Evolutionary conservation across 192 early-diverging fungal species (phyloP).

Genomic region (Coemansia erecta): DNA sequence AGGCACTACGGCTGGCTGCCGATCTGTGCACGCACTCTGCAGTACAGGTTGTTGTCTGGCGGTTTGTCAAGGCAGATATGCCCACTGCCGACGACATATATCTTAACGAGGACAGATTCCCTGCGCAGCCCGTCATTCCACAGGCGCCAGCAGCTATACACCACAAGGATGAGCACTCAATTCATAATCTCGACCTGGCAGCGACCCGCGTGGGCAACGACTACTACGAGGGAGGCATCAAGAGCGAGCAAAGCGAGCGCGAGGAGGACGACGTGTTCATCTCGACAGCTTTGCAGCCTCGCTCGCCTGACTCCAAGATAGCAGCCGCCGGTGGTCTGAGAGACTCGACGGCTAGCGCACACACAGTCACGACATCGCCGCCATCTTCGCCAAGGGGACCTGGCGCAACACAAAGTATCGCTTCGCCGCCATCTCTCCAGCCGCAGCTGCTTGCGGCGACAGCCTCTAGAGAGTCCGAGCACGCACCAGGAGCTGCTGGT

Average conservation of each 20-base stretch:
- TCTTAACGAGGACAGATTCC: constrained; percentile 32
- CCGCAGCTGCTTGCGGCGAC: constrained; percentile 6
- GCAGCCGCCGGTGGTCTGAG: background rate
- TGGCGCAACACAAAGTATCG: constrained; percentile 7
- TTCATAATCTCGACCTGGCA: constrained; percentile 5
- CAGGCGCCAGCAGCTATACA: constrained; percentile 11
- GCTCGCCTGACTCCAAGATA: background rate
- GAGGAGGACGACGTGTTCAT: constrained; percentile 31
- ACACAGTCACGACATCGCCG: background rate
- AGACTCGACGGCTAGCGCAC: constrained; percentile 13
- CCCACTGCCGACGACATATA: constrained; percentile 9
- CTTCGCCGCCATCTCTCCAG: constrained; percentile 12
- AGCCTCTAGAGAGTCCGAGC: background rate
- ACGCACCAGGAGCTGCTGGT: too few species aligned
- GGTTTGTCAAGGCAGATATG: constrained; percentile 30
- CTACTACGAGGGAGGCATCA: background rate
- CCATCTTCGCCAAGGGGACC: constrained; percentile 6
- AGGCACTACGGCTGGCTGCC: constrained; percentile 57
- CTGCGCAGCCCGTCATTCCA: constrained; percentile 18
- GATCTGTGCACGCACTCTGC: constrained; percentile 48
- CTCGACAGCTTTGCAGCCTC: constrained; percentile 13
- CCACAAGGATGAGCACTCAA: background rate
- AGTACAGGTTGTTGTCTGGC: constrained; percentile 56
- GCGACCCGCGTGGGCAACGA: constrained; percentile 16
- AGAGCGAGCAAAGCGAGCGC: constrained; percentile 24